Evolutionary conservation across 495 filamentous ascomycete genomes (phyloP), one percentile per base, ranked within the genome.

Genomic region (Arthonia radiata): DNA sequence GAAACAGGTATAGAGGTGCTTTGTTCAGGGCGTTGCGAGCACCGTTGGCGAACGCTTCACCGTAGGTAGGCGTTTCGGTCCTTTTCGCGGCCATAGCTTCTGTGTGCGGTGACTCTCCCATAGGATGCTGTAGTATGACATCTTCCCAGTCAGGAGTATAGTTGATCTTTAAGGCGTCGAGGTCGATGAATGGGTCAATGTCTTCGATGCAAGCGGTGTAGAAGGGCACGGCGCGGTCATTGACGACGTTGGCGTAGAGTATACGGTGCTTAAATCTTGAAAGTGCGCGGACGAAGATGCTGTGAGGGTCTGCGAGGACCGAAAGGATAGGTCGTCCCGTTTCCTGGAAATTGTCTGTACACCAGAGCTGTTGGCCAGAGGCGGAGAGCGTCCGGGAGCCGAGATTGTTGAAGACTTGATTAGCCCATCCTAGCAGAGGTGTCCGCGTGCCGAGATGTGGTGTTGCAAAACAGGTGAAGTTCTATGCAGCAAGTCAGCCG

Each of bases 381-480:
- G 57, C 58, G 24, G 73, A 83, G 12, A 93, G 47, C 0, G 67
- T 74, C 7, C 67, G 54, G 4, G 78, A 64, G 21, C 79, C 83
- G 9, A 94, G 32, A 2, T 69, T 57, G 47, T 97, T 97, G 61
- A 64, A 92, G 4, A 82, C 40, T 26, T 67, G 49, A 31, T 64
- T 67, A 24, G 55, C 48, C 41, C 57, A 59, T 5, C 80, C 80
- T 18, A 59, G 54, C 3, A 71, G 48, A 1, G 83, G 80, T 6
- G 71, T 67, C 23, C 77, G 59, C 5, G 83, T 77, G 12, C 83
- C 83, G 0, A 93, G 62, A 49, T 93, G 82, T 12, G 86, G 83
- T 10, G 70, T 67, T 14, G 75, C 83, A 47, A 94, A 93, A 1
- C 80, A 89, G 2, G 76, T 77, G 43, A 93, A 93, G 49, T 92